Evolutionary conservation across 768 basidiomycete species (phyloP).

Genomic region (Rubroboletus pulcherrimus): DNA sequence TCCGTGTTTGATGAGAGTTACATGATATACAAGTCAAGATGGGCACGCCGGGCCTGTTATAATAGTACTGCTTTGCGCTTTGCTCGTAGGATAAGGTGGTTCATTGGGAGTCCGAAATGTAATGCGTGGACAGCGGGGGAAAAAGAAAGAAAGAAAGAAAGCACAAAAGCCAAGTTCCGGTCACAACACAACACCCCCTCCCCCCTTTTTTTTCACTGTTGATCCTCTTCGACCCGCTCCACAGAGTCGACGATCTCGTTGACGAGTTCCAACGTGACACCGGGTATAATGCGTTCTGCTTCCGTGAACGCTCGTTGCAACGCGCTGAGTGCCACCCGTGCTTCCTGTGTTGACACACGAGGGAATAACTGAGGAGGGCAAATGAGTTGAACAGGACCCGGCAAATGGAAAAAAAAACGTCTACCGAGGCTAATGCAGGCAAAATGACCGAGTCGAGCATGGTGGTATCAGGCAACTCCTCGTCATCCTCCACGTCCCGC

Average conservation of each 20-base stretch:
- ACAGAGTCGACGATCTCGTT: constrained; percentile 94
- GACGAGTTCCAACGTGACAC: constrained; percentile 87
- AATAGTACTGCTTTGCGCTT: constrained; percentile 18
- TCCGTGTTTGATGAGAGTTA: constrained; percentile 16
- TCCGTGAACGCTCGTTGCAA: constrained; percentile 92
- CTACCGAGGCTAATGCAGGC: constrained; percentile 92
- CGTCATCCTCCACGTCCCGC: constrained; percentile 50
- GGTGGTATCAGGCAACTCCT: constrained; percentile 68
- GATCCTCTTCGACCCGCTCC: constrained; percentile 81
- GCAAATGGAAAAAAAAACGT: constrained; percentile 25
- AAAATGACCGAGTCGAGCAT: constrained; percentile 95
- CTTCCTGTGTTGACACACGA: constrained; percentile 89
- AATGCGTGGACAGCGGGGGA: constrained; percentile 10
- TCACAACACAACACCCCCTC: neutral
- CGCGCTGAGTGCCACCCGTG: constrained; percentile 77
- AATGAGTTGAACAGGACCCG: constrained; percentile 6
- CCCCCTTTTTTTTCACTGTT: constrained; percentile 9
- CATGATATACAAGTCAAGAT: constrained; percentile 24
- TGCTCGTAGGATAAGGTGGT: constrained; percentile 15
- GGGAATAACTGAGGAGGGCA: constrained; percentile 67
- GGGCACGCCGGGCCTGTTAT: constrained; percentile 14
- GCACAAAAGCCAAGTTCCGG: constrained; percentile 7
- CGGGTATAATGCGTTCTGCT: constrained; percentile 93
- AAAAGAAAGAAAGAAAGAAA: constrained; percentile 3
- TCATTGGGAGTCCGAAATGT: constrained; percentile 16